Evolutionary conservation across 1,284 basidiomycete genomes (phyloP), one percentile per base, ranked within the genome.

Genomic region (Singerocomus inundabilis): DNA sequence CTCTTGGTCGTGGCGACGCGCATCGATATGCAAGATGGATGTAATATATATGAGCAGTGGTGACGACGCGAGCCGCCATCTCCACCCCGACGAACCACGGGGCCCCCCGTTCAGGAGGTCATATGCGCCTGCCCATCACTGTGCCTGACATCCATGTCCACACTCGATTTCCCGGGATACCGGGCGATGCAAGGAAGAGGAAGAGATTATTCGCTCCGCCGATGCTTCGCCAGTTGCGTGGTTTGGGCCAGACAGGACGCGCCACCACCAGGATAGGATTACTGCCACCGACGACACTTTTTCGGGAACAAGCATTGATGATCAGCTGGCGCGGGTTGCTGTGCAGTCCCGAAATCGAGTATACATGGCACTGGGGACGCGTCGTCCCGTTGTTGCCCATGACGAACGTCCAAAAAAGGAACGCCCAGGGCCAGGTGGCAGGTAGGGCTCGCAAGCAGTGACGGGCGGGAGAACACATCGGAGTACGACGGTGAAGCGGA

Each of bases 71-170:
- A 59, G 55, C 24, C 38, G 8, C 18, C 36, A 35, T 36, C 55
- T 46, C 55, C 32, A 1, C n/a, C 40, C 44, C 41, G 45, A 43
- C 16, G 48, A 38, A 44, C 29, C 8, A 26, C n/a, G 24, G 29
- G n/a, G n/a, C n/a, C n/a, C n/a, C n/a, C n/a, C n/a, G n/a, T 12
- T 18, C 9, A 30, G 32, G 31, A 32, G 26, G 39, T 31, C 9
- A 47, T 36, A 24, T 29, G 32, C 30, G 25, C 32, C 13, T 40
- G 15, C 5, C 26, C 44, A 60, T 58, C 58, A 61, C 2, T 44
- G 56, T 57, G 59, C 56, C 56, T 59, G 44, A 44, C 59, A 26
- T 45, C 35, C 44, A 18, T 5, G 40, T 15, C 47, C 36, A 26
- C 56, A 41, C 38, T 36, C 24, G 24, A 45, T 39, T 45, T 29